Evolutionary conservation across 805 yeast genomes (phyloP).

Genomic region (Kuraishia cidri): DNA sequence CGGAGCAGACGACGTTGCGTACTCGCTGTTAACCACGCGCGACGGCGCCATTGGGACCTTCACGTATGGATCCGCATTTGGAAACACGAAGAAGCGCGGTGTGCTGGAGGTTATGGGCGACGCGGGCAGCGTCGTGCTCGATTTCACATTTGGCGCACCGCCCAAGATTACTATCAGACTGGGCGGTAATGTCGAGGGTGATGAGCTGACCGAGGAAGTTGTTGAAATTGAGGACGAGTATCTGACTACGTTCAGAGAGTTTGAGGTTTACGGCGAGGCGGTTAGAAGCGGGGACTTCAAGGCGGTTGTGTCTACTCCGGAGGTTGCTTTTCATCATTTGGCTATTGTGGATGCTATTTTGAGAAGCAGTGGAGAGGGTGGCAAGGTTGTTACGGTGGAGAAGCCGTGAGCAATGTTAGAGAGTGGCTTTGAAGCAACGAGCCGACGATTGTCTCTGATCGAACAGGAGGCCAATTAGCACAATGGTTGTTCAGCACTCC

Average conservation of each 20-base stretch:
- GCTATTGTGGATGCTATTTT: conserved; percentile 85
- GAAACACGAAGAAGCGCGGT: conserved; percentile 66
- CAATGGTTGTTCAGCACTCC: too few relatives aligned
- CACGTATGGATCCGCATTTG: conserved; percentile 82
- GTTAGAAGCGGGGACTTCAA: conserved; percentile 13
- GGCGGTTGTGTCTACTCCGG: conserved; percentile 39
- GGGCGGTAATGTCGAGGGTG: conserved; percentile 51
- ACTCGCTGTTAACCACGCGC: conserved; percentile 57
- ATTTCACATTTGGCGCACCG: conserved; percentile 44
- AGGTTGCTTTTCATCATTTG: conserved; percentile 82
- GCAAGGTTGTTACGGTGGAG: conserved; percentile 21
- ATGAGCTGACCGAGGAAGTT: conserved; percentile 23
- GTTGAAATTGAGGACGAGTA: conserved; percentile 34
- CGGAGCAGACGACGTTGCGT: conserved; percentile 77
- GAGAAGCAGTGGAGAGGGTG: conserved; percentile 49
- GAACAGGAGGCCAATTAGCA: too few relatives aligned
- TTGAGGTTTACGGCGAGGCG: conserved; percentile 34
- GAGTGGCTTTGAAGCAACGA: not conserved
- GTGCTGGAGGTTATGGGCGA: conserved; percentile 69
- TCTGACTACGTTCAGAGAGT: conserved; percentile 32
- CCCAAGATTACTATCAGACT: conserved; percentile 25
- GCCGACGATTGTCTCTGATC: not conserved
- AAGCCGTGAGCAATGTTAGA: conserved; percentile 8
- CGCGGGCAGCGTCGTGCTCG: conserved; percentile 65
- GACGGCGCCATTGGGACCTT: conserved; percentile 68